A percentile compares a stretch with the other conserved stretches of the same genome.
Conservation (phyloP, 1,284 basidiomycete genomes). For the Sutorius eximius region DNA sequence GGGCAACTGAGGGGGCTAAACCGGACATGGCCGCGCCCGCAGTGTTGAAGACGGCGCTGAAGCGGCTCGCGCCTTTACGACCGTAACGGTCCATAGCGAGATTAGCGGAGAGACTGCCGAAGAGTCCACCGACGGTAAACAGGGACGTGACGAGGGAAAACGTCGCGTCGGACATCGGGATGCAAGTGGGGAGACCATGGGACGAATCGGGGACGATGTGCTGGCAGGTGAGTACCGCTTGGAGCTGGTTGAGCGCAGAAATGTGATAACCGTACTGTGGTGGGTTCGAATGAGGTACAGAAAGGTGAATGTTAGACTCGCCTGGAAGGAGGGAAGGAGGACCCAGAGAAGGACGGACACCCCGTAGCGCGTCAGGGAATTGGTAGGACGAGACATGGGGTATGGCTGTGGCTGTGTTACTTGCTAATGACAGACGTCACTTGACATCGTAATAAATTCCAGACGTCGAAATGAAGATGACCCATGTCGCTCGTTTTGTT, state of each 20-base stretch:
- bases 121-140: constrained; percentile 86
- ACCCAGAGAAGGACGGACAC: constrained; percentile 64
- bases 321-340: constrained; percentile 65
- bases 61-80: constrained; percentile 59
- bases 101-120: constrained; percentile 75
- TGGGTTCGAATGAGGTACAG: neutral
- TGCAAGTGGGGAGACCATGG: constrained; percentile 60
- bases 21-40: constrained; percentile 67
- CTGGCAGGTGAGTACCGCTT: constrained; percentile 72
- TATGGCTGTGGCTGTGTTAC: constrained; percentile 10
- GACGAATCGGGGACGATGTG: constrained; percentile 16
- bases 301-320: constrained; percentile 24
- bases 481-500: neutral
- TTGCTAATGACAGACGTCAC: neutral
- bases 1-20: constrained; percentile 55
- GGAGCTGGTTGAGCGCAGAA: constrained; percentile 85
- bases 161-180: constrained; percentile 71
- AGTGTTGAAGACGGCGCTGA: constrained; percentile 60
- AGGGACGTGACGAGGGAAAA: constrained; percentile 83
- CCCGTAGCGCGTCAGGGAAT: constrained; percentile 57
- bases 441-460: too few species aligned
- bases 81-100: constrained; percentile 70
- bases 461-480: neutral
- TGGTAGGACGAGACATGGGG: constrained; percentile 13
- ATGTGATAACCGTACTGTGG: constrained; percentile 78